phyloP scores from a whole-genome alignment of 805 yeast genomes.

The Metschnikowia similis region DNA sequence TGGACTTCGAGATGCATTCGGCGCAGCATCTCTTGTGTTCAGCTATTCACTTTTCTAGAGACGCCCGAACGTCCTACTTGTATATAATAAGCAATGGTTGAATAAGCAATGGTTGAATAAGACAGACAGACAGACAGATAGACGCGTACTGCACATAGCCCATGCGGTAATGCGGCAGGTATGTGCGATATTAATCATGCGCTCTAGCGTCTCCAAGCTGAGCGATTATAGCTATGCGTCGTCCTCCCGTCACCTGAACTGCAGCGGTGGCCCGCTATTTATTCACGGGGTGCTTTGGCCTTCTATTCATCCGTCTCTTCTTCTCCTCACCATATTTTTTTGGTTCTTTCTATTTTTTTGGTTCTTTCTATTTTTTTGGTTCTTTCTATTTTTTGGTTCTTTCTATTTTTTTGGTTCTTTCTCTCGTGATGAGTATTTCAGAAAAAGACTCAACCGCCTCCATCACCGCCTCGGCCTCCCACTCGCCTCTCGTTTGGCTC shows the following conservation, averaged over 20 bases:
- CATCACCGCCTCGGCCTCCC: background rate
- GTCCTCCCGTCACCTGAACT: background rate
- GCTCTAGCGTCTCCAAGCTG: background rate
- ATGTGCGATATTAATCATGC: conserved; percentile 5
- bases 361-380: too few species aligned
- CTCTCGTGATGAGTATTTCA: background rate
- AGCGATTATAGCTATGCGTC: background rate
- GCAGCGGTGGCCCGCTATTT: too few species aligned
- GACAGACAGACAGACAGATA: too few species aligned
- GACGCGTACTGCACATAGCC: background rate
- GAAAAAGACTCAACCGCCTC: background rate
- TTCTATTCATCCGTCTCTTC: background rate
- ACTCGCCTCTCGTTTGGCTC: background rate
- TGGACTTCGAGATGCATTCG: too few species aligned
- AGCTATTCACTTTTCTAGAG: too few species aligned
- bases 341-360: too few species aligned
- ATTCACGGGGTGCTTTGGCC: too few species aligned
- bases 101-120: too few species aligned
- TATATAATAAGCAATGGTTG: background rate
- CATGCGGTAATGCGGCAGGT: conserved; percentile 7
- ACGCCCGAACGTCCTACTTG: background rate
- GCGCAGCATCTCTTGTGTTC: too few species aligned
- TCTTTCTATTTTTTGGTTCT: too few species aligned
- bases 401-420: background rate
- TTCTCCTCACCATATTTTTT: too few species aligned